Percentiles rank a stretch among this genome's conserved stretches.
phyloP scores from a whole-genome alignment of 192 early-diverging fungal species.

The Rhizoclosmatium globosum region DNA sequence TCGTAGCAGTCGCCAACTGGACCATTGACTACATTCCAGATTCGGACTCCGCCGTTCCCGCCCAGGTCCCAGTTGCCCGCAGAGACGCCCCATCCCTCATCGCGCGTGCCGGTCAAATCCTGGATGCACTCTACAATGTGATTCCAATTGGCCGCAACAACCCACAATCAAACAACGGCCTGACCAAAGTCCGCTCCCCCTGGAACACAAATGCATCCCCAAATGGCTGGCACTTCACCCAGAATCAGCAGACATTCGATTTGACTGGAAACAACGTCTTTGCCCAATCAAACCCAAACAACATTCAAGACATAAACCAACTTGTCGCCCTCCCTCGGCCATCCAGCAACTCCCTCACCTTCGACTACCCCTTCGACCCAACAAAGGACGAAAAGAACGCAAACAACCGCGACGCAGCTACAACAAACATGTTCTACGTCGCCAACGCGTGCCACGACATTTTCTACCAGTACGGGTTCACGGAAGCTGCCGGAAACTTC shows the following conservation, averaged over 20 bases:
- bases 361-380: constrained; percentile 32
- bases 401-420: constrained; percentile 38
- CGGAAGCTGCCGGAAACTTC: constrained; percentile 48
- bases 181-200: constrained; percentile 42
- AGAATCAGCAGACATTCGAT: neutral
- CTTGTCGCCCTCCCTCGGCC: neutral
- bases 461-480: constrained; percentile 48
- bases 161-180: constrained; percentile 9
- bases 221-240: constrained; percentile 30
- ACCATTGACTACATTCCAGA: neutral
- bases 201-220: constrained; percentile 26
- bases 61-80: too few relatives aligned
- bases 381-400: constrained; percentile 15
- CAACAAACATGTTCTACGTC: constrained; percentile 15
- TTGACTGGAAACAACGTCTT: neutral
- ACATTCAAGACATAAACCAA: neutral
- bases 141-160: constrained; percentile 25
- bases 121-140: constrained; percentile 26
- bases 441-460: constrained; percentile 36
- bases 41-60: too few relatives aligned
- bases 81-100: neutral
- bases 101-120: neutral
- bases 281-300: constrained; percentile 26
- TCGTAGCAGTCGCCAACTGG: constrained; percentile 6
- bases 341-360: constrained; percentile 10